Conservation (phyloP, 2,329 filamentous ascomycete species). For the Aspergillus quadricinctus region DNA sequence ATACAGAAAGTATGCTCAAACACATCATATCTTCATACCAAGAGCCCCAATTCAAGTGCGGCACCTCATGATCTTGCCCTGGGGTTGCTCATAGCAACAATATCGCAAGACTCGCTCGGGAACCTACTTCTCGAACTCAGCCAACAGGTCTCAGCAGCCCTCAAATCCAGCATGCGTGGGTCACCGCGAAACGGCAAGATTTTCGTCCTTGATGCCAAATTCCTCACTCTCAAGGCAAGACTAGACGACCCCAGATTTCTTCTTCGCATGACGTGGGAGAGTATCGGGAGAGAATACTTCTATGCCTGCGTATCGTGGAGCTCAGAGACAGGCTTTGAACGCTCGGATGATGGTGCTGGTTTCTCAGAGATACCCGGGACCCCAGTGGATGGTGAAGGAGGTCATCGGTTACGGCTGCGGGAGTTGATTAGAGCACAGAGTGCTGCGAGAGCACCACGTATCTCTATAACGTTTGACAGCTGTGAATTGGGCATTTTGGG, state of each 20-base stretch:
- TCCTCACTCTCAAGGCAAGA: conserved; percentile 14
- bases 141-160: conserved; percentile 10
- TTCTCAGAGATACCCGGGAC: conserved; percentile 4
- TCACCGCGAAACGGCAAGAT: conserved; percentile 23
- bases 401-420: background rate
- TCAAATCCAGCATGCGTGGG: conserved; percentile 1
- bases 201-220: conserved; percentile 28
- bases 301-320: conserved; percentile 33
- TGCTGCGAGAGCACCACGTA: background rate
- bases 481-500: conserved; percentile 18
- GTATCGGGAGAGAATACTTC: conserved; percentile 25
- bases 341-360: background rate
- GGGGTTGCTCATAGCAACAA: conserved; percentile 28
- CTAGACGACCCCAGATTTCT: conserved; percentile 19
- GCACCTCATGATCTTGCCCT: background rate
- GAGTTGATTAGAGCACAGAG: background rate
- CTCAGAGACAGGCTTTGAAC: background rate
- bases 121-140: conserved; percentile 21
- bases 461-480: conserved; percentile 26
- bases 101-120: conserved; percentile 13
- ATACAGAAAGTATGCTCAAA: background rate
- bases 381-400: background rate
- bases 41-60: background rate
- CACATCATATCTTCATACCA: background rate
- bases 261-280: conserved; percentile 24